These are phyloP conservation scores for Candida sanyaensis DNA, from an alignment of 1,139 yeast genomes.

Conservation along the genomic window DNA sequence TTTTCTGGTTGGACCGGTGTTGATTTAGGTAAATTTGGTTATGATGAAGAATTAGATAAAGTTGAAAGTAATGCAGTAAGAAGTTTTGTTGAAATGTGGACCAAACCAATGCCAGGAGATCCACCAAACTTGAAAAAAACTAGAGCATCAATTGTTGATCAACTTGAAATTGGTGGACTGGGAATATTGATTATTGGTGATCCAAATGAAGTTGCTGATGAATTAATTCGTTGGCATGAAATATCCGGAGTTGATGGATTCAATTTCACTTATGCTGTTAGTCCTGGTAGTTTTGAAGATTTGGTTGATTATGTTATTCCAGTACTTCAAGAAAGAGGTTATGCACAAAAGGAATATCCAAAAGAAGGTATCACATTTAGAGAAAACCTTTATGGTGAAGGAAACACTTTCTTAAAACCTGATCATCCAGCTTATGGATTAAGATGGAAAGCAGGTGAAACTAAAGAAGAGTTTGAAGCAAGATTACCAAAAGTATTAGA, in stretches of 20 bases:
- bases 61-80: slow-evolving; percentile 29
- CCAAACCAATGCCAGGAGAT: slow-evolving; percentile 27
- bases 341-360: slow-evolving; percentile 30
- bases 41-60: slow-evolving; percentile 28
- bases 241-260: slow-evolving; percentile 28
- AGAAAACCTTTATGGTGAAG: slow-evolving; percentile 25
- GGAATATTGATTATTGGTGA: slow-evolving; percentile 26
- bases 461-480: slow-evolving; percentile 34
- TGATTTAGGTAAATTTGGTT: slow-evolving; percentile 28
- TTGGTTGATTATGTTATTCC: slow-evolving; percentile 26
- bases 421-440: slow-evolving; percentile 39
- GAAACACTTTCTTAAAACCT: slow-evolving; percentile 19
- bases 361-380: slow-evolving; percentile 23
- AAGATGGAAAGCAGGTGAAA: slow-evolving; percentile 38
- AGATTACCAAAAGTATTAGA: slow-evolving; percentile 19
- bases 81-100: slow-evolving; percentile 29
- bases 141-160: slow-evolving; percentile 24
- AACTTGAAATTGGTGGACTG: slow-evolving; percentile 24
- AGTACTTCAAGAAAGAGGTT: slow-evolving; percentile 24
- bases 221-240: slow-evolving; percentile 29
- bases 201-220: slow-evolving; percentile 28
- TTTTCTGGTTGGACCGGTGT: slow-evolving; percentile 38
- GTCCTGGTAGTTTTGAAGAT: slow-evolving; percentile 29
- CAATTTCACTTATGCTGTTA: slow-evolving; percentile 26
- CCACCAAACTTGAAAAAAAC: slow-evolving; percentile 24